Base-by-base conservation (phyloP, 805 yeast genomes). In the Candida chilensis region DNA sequence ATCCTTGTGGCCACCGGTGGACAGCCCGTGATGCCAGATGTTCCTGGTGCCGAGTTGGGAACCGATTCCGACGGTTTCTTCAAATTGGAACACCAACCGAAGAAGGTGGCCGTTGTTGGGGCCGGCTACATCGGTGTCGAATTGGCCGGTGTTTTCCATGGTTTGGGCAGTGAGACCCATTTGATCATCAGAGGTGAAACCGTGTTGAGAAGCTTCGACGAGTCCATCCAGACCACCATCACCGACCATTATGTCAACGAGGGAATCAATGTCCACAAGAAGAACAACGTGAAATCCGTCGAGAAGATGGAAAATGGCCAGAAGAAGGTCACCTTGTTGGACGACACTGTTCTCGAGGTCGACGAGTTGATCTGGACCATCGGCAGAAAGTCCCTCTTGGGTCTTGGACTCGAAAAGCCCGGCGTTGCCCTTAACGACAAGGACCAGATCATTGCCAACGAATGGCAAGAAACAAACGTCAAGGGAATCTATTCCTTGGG, bases 51-150 rank as follows among this genome's bases (percentile, higher is more conserved):
- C 29, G 92, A 87, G 47, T 64, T 68, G 35, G 96, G 96, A 35
- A 78, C 75, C 37, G 76, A 81, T 31, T 85, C 96, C 14, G 95
- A 92, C 53, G 95, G 95, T 0, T 92, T 92, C 54, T 92, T 92
- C 50, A 73, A 71, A 39, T 64, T 92, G 41, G 78, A 71, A 36
- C 48, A 60, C 29, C 96, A 88, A 59, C 98, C 99, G 30, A 79
- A 86, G 57, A 70, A 78, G 29, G 97, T 90, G 17, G 97, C 94
- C 2, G 69, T 92, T 37, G 95, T 92, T 9, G 99, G 99, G 44
- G 96, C 96, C 22, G 99, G 99, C 27, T 92, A 92, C 61, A 92
- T 92, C 52, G 97, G 95, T 34, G 81, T 87, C 28, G 99, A 92
- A 63, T 71, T 92, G 30, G 82, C 96, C 5, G 98, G 98, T 38